These are phyloP conservation scores for Celoporthe dispersa DNA, from an alignment of 2,329 filamentous ascomycete genomes.

Conservation along the genomic window DNA sequence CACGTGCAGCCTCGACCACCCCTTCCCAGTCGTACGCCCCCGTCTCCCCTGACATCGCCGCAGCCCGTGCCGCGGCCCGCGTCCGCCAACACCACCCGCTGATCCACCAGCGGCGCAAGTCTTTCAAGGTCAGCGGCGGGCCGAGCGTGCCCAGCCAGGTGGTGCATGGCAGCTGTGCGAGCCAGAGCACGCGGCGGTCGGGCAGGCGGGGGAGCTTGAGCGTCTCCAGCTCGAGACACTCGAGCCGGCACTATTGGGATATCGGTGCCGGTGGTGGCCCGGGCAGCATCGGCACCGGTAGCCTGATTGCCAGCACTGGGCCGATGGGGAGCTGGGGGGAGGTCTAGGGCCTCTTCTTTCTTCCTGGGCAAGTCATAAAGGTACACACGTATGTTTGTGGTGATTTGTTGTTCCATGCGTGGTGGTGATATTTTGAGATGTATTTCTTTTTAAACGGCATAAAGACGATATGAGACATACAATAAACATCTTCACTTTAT, in stretches of 20 bases:
- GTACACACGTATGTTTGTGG: not conserved
- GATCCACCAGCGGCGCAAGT: constrained; percentile 61
- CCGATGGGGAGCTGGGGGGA: constrained; percentile 82
- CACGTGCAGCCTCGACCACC: constrained; percentile 49
- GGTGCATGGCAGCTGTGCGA: constrained; percentile 74
- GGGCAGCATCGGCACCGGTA: constrained; percentile 76
- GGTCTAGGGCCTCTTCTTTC: constrained; percentile 48
- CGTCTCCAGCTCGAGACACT: constrained; percentile 72
- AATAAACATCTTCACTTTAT: not conserved
- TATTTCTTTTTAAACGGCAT: not conserved
- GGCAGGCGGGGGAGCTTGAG: constrained; percentile 69
- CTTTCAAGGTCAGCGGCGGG: constrained; percentile 59
- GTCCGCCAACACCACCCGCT: constrained; percentile 90
- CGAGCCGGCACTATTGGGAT: constrained; percentile 90
- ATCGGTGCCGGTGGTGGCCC: constrained; percentile 56
- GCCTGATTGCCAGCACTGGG: constrained; percentile 67
- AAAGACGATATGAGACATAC: constrained; percentile 1
- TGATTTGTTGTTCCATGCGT: not conserved
- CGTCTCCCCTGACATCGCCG: constrained; percentile 41
- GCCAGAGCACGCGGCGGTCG: constrained; percentile 78
- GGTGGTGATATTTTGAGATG: not conserved
- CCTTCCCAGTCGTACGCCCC: constrained; percentile 50
- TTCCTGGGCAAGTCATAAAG: not conserved
- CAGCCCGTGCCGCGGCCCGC: constrained; percentile 74
- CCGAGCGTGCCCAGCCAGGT: constrained; percentile 41